Percentiles rank a stretch among this genome's conserved stretches.
phyloP scores from a whole-genome alignment of 176 grass and related monocot genomes.

The Oropetium thomaeum region DNA sequence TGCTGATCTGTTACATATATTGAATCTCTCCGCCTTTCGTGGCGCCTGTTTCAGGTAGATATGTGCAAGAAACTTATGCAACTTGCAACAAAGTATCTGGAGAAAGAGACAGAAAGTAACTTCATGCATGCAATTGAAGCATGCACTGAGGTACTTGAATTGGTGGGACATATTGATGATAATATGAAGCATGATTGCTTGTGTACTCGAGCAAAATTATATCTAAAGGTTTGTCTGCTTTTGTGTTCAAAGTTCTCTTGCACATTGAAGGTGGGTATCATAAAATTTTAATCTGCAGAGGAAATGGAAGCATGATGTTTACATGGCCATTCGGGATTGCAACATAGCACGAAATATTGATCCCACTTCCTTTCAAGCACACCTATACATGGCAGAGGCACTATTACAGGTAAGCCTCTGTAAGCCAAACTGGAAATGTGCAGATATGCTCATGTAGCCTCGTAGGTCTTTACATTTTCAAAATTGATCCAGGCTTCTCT shows the following conservation, averaged over 20 bases:
- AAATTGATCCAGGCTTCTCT: constrained; percentile 3
- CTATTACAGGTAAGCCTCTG: constrained; percentile 63
- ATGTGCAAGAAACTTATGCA: constrained; percentile 70
- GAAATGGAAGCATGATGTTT: constrained; percentile 96
- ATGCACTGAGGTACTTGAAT: constrained; percentile 80
- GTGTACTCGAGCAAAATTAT: constrained; percentile 76
- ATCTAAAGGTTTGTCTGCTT: constrained; percentile 74
- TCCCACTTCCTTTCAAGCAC: constrained; percentile 62
- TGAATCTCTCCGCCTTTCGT: constrained; percentile 43
- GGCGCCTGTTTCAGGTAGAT: constrained; percentile 69
- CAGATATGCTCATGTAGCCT: constrained; percentile 7
- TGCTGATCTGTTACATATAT: constrained; percentile 23
- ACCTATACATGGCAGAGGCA: constrained; percentile 77
- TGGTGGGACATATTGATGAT: constrained; percentile 48
- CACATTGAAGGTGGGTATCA: background rate
- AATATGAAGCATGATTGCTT: constrained; percentile 60
- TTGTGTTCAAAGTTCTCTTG: constrained; percentile 31
- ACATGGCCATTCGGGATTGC: constrained; percentile 92
- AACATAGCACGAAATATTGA: constrained; percentile 61
- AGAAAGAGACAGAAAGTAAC: constrained; percentile 34
- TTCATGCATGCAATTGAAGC: constrained; percentile 75
- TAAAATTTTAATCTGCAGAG: constrained; percentile 60
- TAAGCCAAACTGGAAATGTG: background rate
- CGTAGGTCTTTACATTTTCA: background rate
- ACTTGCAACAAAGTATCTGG: constrained; percentile 55